Base-by-base conservation (phyloP, 1,284 basidiomycete species). In the Microbotryum silenes-acaulis region DNA sequence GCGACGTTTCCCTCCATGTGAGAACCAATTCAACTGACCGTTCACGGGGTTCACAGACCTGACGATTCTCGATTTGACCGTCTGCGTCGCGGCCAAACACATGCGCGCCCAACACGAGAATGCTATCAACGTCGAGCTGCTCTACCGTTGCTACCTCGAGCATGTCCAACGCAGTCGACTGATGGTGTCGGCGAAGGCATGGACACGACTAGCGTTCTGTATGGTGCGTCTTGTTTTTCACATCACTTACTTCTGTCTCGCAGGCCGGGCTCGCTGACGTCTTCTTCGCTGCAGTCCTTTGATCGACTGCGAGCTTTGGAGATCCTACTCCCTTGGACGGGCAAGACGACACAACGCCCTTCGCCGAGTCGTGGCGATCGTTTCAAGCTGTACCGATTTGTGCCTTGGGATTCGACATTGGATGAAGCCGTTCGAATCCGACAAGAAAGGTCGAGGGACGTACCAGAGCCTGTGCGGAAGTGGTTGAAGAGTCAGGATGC, bases 51-150 rank as follows among this genome's bases (percentile, higher is more conserved):
- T 42, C 37, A 4, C 63, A 62, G 69, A 62, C 8, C 66, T 71
- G 21, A 67, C 64, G 12, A 59, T 66, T 54, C 60, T 69, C 31
- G 72, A 74, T 56, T 61, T 72, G 8, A 57, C 68, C 27, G 63
- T 67, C 23, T 51, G 66, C 20, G 57, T 72, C 53, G 59, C 64
- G 14, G 60, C 59, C 60, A 71, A 72, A 57, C 69, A 71, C 59
- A 59, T 72, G 27, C 59, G 62, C 4, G 25, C 57, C 10, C 58
- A 54, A 27, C 66, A 65, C 33, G 63, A 70, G n/a, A 49, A 64
- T n/a, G 61, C 67, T 8, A 61, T 69, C 67, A 72, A 71, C 55
- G 66, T 72, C 23, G 69, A 70, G 47, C 67, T 70, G 56, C 56
- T 68, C 7, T 70, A 65, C 51, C 63, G 66, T 27, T 49, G 55